Evolutionary conservation across 2,329 filamentous ascomycete genomes (phyloP).

Genomic region (Colletotrichum brevisporum): DNA sequence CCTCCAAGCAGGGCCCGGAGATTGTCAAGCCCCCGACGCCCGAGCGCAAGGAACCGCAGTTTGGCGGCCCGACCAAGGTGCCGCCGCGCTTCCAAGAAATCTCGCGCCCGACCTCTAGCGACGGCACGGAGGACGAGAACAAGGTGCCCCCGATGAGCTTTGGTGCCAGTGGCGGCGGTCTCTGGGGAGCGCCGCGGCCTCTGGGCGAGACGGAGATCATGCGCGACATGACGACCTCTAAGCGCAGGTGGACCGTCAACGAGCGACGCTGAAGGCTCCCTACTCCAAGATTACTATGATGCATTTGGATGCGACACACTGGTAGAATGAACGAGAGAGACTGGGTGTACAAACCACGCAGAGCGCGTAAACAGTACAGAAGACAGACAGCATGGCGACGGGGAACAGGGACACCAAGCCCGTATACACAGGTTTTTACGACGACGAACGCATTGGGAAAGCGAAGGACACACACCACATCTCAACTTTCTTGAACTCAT

Average conservation of each 20-base stretch:
- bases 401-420: neutral
- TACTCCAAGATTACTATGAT: neutral
- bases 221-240: conserved; percentile 61
- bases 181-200: conserved; percentile 60
- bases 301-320: neutral
- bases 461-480: conserved; percentile 26
- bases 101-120: conserved; percentile 39
- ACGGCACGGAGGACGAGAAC: conserved; percentile 48
- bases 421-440: conserved; percentile 15
- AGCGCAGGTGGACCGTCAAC: conserved; percentile 70
- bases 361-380: conserved; percentile 5
- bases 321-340: neutral
- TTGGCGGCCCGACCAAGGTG: conserved; percentile 30
- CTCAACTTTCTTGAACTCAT: conserved; percentile 16
- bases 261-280: conserved; percentile 51
- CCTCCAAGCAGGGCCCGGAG: conserved; percentile 26
- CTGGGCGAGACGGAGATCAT: conserved; percentile 60
- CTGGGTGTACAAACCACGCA: neutral
- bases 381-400: neutral
- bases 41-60: conserved; percentile 43
- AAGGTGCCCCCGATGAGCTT: conserved; percentile 54
- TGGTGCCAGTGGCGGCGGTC: conserved; percentile 56
- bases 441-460: conserved; percentile 17
- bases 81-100: conserved; percentile 40
- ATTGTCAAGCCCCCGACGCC: conserved; percentile 38